Base-by-base conservation (phyloP, 768 basidiomycete species). In the Lactifluus echinatus region DNA sequence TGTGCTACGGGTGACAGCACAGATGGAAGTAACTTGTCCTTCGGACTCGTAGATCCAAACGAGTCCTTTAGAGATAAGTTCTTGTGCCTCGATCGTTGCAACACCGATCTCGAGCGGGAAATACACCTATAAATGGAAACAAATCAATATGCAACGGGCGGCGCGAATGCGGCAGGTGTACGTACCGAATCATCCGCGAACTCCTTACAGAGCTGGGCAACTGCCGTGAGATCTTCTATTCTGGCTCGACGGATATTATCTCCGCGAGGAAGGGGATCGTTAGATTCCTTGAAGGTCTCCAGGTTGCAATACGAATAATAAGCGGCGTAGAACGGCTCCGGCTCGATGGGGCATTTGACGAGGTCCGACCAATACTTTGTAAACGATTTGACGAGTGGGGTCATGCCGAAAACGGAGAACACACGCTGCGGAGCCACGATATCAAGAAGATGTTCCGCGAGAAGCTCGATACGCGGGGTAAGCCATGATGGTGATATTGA, bases 1-100 rank as follows among this genome's bases (percentile, higher is more conserved):
- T 12, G 76, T 78, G 50, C 72, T 72, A n/a, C 80, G 76, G n/a
- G 81, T 78, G 21, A 77, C 79, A 15, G 81, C 81, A 45, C 79
- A 81, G 40, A 83, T 75, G 19, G 75, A 76, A 4, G 79, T 72
- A 49, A 78, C 66, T 49, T 72, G 69, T 2, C 70, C 69, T 11
- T 66, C 57, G 19, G 71, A 70, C 50, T 78, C 77, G 64, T 77
- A 79, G 24, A 83, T 67, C 79, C 80, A 82, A 28, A 80, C 65
- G 50, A 77, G 76, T n/a, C 74, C 69, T 56, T 76, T 76, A 8
- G 66, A 61, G 55, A 82, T 75, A 46, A 83, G 72, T 53, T 76
- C 74, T 2, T 56, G 55, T 2, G 81, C 79, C 66, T 82, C 78
- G 24, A 70, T 59, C 14, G 68, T 62, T 12, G 79, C 78, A 15